Percentiles rank a stretch among this genome's conserved stretches.
These are phyloP conservation scores for Hyaloscypha hepaticicola DNA, from an alignment of 495 filamentous ascomycete genomes.

Conservation along the genomic window DNA sequence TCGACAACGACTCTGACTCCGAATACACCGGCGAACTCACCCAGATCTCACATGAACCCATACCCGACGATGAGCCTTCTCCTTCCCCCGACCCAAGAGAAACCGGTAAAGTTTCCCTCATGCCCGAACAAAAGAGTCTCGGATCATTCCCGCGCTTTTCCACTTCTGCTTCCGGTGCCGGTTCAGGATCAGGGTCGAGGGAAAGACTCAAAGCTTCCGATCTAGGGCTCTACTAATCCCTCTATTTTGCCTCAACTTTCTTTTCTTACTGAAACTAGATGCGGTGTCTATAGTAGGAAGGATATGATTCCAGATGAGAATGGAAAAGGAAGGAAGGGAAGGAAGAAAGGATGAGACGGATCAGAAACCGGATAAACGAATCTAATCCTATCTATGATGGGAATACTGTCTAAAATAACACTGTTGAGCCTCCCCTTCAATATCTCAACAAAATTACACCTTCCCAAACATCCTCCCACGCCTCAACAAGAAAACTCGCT, in stretches of 20 bases:
- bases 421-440: too few species aligned
- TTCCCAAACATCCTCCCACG: too few species aligned
- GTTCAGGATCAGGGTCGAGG: background rate
- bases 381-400: background rate
- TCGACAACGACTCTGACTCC: conserved; percentile 48
- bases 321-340: background rate
- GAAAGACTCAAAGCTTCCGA: background rate
- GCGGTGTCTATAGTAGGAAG: background rate
- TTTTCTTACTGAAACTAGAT: background rate
- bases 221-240: background rate
- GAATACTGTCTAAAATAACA: too few species aligned
- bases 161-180: background rate
- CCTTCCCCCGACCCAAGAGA: background rate
- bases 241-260: background rate
- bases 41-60: conserved; percentile 7
- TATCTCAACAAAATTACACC: too few species aligned
- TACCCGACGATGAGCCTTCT: conserved; percentile 16
- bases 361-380: background rate
- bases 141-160: background rate
- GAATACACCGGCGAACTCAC: conserved; percentile 32
- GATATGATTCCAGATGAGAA: background rate
- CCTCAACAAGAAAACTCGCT: too few species aligned
- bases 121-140: conserved; percentile 10
- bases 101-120: background rate
- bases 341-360: background rate